phyloP scores from a whole-genome alignment of 2,329 filamentous ascomycete genomes.

The Penicillium concentricum region DNA sequence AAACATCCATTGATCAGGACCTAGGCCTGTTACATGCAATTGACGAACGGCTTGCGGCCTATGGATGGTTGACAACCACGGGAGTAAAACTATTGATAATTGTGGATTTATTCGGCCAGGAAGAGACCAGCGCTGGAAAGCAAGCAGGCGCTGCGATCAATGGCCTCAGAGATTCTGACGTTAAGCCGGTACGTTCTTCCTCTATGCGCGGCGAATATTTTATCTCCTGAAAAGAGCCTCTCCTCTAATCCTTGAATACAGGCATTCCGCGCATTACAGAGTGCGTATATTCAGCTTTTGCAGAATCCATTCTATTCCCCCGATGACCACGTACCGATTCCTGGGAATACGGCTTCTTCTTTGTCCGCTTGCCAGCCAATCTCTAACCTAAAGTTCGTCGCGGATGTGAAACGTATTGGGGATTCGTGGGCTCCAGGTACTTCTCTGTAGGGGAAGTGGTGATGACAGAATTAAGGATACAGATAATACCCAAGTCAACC shows the following conservation, averaged over 20 bases:
- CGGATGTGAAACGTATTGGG: slow-evolving; percentile 82
- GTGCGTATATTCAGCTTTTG: slow-evolving; percentile 82
- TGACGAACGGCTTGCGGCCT: slow-evolving; percentile 88
- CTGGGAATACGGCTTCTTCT: slow-evolving; percentile 43
- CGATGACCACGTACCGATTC: slow-evolving; percentile 71
- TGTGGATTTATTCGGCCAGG: slow-evolving; percentile 81
- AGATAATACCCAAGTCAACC: neutral
- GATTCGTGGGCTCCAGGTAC: slow-evolving; percentile 77
- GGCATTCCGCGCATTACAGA: slow-evolving; percentile 88
- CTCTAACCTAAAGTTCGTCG: slow-evolving; percentile 74
- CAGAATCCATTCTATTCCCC: slow-evolving; percentile 95
- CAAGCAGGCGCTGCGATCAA: slow-evolving; percentile 48
- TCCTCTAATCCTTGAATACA: slow-evolving; percentile 32
- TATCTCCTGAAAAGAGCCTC: neutral
- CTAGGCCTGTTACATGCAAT: slow-evolving; percentile 88
- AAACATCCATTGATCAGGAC: slow-evolving; percentile 74
- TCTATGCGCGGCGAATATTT: neutral
- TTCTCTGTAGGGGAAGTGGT: slow-evolving; percentile 59
- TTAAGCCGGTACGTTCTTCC: slow-evolving; percentile 66
- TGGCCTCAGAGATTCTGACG: slow-evolving; percentile 78
- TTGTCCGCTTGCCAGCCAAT: slow-evolving; percentile 63
- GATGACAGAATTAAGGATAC: neutral
- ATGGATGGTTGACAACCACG: slow-evolving; percentile 96
- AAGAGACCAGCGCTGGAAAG: slow-evolving; percentile 39
- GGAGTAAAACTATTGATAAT: slow-evolving; percentile 87